These are phyloP conservation scores for Fusarium redolens DNA, from an alignment of 2,329 filamentous ascomycete species.

Conservation along the genomic window DNA sequence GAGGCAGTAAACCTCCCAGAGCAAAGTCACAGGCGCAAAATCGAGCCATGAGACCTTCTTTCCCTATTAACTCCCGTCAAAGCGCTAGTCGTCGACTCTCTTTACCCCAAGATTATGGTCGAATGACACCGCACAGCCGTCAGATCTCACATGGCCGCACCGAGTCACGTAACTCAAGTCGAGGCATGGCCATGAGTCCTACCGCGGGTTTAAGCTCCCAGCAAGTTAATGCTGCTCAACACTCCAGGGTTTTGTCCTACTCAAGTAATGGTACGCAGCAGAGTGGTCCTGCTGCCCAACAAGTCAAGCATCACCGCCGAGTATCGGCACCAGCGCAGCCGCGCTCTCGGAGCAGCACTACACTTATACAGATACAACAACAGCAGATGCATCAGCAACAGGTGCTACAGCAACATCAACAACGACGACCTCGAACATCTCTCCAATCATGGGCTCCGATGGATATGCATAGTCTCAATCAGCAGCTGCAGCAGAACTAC, in stretches of 20 bases:
- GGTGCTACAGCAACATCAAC: constrained; percentile 25
- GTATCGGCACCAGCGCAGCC: constrained; percentile 34
- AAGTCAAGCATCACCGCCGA: constrained; percentile 34
- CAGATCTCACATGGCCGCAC: constrained; percentile 22
- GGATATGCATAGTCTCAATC: constrained; percentile 34
- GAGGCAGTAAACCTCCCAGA: constrained; percentile 46
- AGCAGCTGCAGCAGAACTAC: constrained; percentile 38
- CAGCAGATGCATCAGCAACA: constrained; percentile 21
- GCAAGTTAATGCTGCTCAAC: constrained; percentile 16
- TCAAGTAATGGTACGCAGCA: constrained; percentile 35
- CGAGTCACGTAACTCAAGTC: constrained; percentile 24
- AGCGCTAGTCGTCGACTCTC: constrained; percentile 30
- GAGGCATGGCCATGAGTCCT: constrained; percentile 15
- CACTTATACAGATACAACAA: constrained; percentile 31
- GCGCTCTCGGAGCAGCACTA: constrained; percentile 28
- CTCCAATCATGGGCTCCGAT: constrained; percentile 32
- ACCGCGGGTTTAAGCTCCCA: constrained; percentile 8
- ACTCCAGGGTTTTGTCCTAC: constrained; percentile 26
- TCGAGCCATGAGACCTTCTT: constrained; percentile 27
- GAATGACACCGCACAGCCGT: constrained; percentile 28
- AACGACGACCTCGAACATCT: constrained; percentile 18
- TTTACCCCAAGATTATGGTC: constrained; percentile 33
- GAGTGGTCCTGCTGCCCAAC: neutral
- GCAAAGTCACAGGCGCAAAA: constrained; percentile 24
- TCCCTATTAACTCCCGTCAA: constrained; percentile 16